Evolutionary conservation across 202 grass and related monocot species (phyloP).

Genomic region (Alloteropsis angusta): DNA sequence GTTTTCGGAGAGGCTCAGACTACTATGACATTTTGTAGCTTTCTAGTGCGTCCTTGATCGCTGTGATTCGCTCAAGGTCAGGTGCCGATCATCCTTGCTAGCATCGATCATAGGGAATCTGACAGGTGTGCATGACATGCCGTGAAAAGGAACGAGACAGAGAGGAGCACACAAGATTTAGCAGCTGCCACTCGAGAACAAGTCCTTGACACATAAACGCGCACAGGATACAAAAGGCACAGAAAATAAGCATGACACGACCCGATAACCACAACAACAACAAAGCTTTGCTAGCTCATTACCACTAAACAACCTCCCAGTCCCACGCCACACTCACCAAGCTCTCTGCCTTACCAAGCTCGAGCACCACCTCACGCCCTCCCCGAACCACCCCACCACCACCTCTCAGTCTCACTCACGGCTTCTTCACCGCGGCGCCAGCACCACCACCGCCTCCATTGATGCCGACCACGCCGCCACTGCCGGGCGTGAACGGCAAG

Average conservation of each 20-base stretch:
- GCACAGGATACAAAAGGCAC: neutral
- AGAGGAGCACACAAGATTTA: neutral
- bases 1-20: too few species aligned
- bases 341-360: neutral
- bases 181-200: neutral
- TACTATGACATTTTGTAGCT: too few species aligned
- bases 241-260: neutral
- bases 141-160: too few species aligned
- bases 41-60: too few species aligned
- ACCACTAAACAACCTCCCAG: neutral
- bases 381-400: neutral
- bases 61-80: too few species aligned
- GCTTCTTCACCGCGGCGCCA: constrained; percentile 11
- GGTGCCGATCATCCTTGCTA: too few species aligned
- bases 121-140: too few species aligned
- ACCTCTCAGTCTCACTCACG: constrained; percentile 11
- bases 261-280: neutral
- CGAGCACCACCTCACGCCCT: neutral
- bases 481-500: neutral
- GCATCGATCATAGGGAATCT: too few species aligned
- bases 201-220: neutral
- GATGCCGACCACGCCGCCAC: constrained; percentile 22
- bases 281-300: neutral
- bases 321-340: neutral
- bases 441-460: neutral